phyloP scores from a whole-genome alignment of 129 eudicot genomes.

The Erigeron canadensis region DNA sequence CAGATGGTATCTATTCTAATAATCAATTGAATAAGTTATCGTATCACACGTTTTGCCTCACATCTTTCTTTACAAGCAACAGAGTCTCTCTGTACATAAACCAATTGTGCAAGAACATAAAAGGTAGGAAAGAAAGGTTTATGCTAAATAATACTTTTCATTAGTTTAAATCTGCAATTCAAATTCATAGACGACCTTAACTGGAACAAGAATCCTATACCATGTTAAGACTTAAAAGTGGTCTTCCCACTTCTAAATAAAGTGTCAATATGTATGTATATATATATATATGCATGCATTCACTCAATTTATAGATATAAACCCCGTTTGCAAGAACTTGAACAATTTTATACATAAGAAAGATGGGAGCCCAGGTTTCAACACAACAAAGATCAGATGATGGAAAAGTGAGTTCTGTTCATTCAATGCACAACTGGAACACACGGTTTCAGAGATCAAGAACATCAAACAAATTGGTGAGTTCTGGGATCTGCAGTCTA shows the following conservation, averaged over 20 bases:
- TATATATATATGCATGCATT: neutral
- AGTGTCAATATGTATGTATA: neutral
- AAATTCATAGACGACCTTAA: neutral
- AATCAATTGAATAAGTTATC: neutral
- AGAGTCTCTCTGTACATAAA: neutral
- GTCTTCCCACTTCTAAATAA: conserved; percentile 25
- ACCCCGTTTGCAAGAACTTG: neutral
- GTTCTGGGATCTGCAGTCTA: neutral
- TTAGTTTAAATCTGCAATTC: conserved; percentile 18
- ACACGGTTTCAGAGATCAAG: conserved; percentile 48
- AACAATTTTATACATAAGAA: conserved; percentile 7
- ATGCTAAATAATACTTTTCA: conserved; percentile 19
- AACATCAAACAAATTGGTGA: conserved; percentile 62
- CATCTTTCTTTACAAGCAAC: neutral
- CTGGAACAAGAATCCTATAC: conserved; percentile 31
- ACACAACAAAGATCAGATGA: conserved; percentile 24
- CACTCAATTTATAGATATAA: neutral
- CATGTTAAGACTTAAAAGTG: conserved; percentile 16
- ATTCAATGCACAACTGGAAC: conserved; percentile 56
- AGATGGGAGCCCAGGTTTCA: conserved; percentile 37
- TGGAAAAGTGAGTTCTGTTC: conserved; percentile 44
- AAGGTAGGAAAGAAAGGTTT: neutral
- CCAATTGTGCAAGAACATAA: neutral
- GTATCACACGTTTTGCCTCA: neutral
- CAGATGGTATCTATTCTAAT: neutral